These are phyloP conservation scores for Beverwykella pulmonaria DNA, from an alignment of 495 filamentous ascomycete species.

Conservation along the genomic window DNA sequence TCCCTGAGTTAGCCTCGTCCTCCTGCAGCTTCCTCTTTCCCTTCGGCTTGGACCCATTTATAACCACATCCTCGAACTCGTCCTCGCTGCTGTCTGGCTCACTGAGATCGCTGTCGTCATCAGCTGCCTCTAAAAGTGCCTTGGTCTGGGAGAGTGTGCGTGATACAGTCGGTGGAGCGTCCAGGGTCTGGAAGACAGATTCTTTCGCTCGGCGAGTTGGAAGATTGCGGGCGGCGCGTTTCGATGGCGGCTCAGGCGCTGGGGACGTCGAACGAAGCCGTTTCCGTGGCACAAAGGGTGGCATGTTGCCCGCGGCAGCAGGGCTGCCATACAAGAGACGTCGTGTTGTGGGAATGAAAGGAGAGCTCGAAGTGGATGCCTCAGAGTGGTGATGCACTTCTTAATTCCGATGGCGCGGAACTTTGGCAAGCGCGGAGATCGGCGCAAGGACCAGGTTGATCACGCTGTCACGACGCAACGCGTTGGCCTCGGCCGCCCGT, in stretches of 20 bases:
- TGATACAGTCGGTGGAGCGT: constrained; percentile 54
- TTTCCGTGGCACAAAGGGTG: constrained; percentile 43
- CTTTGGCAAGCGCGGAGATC: not conserved
- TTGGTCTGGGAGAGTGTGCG: constrained; percentile 56
- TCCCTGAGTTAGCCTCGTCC: constrained; percentile 52
- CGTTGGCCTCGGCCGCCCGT: not conserved
- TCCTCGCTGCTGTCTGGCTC: constrained; percentile 52
- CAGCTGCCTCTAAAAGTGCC: constrained; percentile 52
- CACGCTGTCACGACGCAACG: not conserved
- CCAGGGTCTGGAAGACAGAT: constrained; percentile 65
- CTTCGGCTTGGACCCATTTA: constrained; percentile 3
- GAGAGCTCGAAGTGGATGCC: not conserved
- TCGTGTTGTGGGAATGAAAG: not conserved
- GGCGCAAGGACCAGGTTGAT: not conserved
- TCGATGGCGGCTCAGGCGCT: constrained; percentile 29
- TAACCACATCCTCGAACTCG: constrained; percentile 66
- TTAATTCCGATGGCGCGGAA: constrained; percentile 17
- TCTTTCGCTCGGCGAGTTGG: constrained; percentile 9
- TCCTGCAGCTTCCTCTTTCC: constrained; percentile 29
- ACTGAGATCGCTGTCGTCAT: constrained; percentile 66
- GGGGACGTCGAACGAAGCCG: constrained; percentile 39
- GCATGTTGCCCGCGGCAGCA: constrained; percentile 30
- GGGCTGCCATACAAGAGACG: not conserved
- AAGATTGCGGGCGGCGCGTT: constrained; percentile 19
- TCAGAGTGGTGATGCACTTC: constrained; percentile 18